Conservation (phyloP, 129 eudicot species). For the Helianthus tuberosus region DNA sequence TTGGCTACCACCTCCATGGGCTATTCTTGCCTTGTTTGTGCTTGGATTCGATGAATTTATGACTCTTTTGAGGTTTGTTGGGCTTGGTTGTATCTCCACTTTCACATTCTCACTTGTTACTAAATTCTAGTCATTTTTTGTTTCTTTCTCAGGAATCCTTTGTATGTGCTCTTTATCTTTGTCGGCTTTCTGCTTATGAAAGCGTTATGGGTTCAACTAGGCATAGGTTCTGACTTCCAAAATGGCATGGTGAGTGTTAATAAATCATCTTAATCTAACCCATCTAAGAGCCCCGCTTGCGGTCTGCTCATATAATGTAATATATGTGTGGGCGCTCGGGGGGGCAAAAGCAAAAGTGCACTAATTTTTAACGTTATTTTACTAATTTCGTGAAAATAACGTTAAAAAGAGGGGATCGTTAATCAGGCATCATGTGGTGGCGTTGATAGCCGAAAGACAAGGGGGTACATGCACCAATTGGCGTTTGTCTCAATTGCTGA, state of each 20-base stretch:
- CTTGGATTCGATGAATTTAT: slow-evolving; percentile 83
- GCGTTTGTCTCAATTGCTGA: too few relatives aligned
- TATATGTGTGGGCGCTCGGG: too few relatives aligned
- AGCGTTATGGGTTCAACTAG: slow-evolving; percentile 83
- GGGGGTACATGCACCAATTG: too few relatives aligned
- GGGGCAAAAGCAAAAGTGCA: too few relatives aligned
- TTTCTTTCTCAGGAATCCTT: slow-evolving; percentile 67
- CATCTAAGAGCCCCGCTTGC: too few relatives aligned
- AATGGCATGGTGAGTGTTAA: slow-evolving; percentile 66
- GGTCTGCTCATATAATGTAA: too few relatives aligned
- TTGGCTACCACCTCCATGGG: slow-evolving; percentile 97
- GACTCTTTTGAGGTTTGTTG: slow-evolving; percentile 69
- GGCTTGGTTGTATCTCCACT: neutral
- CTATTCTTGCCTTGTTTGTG: slow-evolving; percentile 65
- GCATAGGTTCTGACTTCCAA: slow-evolving; percentile 51
- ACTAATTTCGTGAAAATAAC: too few relatives aligned
- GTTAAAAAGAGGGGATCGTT: too few relatives aligned
- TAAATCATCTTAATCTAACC: slow-evolving; percentile 13
- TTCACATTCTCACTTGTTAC: slow-evolving; percentile 14
- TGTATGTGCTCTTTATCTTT: slow-evolving; percentile 59
- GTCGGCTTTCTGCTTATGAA: slow-evolving; percentile 56
- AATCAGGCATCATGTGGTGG: too few relatives aligned
- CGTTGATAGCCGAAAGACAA: too few relatives aligned
- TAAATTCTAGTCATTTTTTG: slow-evolving; percentile 7
- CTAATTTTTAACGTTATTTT: too few relatives aligned